These are phyloP conservation scores for Takashimella koratensis DNA, from an alignment of 1,284 basidiomycete genomes.

Conservation along the genomic window DNA sequence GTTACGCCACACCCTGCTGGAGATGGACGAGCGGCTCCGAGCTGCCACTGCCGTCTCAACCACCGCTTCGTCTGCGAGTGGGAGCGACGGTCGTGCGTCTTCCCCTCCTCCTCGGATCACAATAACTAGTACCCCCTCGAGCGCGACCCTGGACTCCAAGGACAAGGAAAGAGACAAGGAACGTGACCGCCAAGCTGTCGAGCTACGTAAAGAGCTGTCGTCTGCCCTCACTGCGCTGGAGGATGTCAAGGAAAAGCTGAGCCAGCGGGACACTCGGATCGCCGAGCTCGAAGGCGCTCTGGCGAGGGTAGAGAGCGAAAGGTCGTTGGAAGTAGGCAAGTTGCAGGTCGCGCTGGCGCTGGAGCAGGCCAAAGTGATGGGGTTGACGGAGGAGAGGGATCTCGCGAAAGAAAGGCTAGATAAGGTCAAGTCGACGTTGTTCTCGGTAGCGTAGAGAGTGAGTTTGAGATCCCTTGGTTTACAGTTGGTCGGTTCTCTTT, in stretches of 20 bases:
- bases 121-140: slow-evolving; percentile 26
- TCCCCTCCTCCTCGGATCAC: slow-evolving; percentile 14
- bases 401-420: slow-evolving; percentile 29
- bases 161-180: slow-evolving; percentile 11
- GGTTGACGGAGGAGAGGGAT: slow-evolving; percentile 28
- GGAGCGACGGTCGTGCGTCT: background rate
- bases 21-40: slow-evolving; percentile 33
- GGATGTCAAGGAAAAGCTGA: slow-evolving; percentile 9
- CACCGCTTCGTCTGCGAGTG: background rate
- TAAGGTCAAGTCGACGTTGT: slow-evolving; percentile 32
- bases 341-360: slow-evolving; percentile 27
- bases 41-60: slow-evolving; percentile 5
- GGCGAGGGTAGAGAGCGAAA: slow-evolving; percentile 15
- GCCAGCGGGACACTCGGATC: slow-evolving; percentile 15
- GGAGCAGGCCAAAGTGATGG: slow-evolving; percentile 23
- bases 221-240: slow-evolving; percentile 23
- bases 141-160: slow-evolving; percentile 10
- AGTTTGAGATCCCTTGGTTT: background rate
- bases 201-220: slow-evolving; percentile 24
- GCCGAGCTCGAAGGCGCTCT: slow-evolving; percentile 20
- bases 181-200: slow-evolving; percentile 1
- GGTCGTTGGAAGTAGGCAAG: slow-evolving; percentile 19
- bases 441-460: slow-evolving; percentile 15
- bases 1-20: slow-evolving; percentile 28
- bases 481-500: too few species aligned